Percentiles rank a stretch among this genome's conserved stretches.
Conservation (phyloP, 176 grass and related monocot genomes). For the Cenchrus fungigraminus region DNA sequence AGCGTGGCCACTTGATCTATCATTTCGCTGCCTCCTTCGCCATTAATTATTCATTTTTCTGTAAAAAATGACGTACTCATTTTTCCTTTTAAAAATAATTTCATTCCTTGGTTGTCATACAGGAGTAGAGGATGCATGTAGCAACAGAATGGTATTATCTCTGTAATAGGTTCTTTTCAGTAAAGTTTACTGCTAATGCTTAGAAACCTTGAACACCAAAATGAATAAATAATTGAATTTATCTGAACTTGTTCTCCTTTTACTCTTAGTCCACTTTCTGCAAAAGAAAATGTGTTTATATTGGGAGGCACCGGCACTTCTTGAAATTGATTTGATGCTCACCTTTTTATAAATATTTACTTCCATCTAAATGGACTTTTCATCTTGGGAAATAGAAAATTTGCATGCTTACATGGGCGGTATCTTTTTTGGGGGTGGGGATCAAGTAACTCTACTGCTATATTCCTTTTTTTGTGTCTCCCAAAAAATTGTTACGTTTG, state of each 20-base stretch:
- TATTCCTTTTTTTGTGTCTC: background rate
- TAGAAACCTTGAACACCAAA: conserved; percentile 1
- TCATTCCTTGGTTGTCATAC: background rate
- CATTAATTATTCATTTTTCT: background rate
- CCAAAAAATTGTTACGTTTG: background rate
- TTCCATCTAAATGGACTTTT: background rate
- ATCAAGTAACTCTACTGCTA: background rate
- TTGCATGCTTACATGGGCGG: background rate
- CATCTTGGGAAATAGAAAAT: background rate
- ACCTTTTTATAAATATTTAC: background rate
- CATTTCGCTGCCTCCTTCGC: background rate
- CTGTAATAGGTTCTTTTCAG: background rate
- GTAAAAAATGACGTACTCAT: background rate
- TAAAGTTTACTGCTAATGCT: background rate
- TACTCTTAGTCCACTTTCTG: background rate
- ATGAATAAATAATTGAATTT: background rate
- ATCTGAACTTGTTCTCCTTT: background rate
- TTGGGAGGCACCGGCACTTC: background rate
- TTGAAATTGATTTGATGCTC: background rate
- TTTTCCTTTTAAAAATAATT: background rate
- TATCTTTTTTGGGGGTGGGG: background rate
- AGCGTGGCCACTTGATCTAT: background rate
- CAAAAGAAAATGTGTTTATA: background rate
- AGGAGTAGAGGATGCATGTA: background rate
- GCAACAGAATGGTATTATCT: background rate